phyloP scores from a whole-genome alignment of 164 flowering plant species.

The Nelumbo lutea region DNA sequence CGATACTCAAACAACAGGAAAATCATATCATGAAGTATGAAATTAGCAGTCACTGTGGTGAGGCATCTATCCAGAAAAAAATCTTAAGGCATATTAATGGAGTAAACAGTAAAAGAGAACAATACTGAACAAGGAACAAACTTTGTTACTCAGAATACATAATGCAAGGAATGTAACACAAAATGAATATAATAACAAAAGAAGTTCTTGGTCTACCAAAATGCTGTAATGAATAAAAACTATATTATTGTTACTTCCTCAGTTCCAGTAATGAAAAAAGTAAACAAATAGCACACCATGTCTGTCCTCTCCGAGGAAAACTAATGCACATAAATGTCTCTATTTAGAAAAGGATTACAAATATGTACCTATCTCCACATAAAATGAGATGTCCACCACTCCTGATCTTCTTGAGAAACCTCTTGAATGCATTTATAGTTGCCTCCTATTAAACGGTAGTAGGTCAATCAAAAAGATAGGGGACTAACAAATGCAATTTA shows the following conservation, averaged over 20 bases:
- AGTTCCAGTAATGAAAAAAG: too few species aligned
- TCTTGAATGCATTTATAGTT: conserved; percentile 25
- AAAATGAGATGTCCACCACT: conserved; percentile 37
- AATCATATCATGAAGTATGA: not conserved
- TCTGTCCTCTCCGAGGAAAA: not conserved
- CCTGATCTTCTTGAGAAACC: conserved; percentile 34
- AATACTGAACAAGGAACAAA: too few species aligned
- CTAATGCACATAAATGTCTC: not conserved
- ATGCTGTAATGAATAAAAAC: too few species aligned
- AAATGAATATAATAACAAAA: too few species aligned
- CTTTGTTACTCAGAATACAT: too few species aligned
- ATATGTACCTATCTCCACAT: conserved; percentile 42
- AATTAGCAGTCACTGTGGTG: not conserved
- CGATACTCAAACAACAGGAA: not conserved
- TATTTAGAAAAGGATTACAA: not conserved
- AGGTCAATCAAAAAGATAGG: not conserved
- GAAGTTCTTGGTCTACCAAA: too few species aligned
- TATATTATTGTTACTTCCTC: too few species aligned
- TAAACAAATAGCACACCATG: not conserved
- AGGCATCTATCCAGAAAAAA: not conserved
- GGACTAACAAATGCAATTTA: not conserved
- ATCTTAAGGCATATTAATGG: too few species aligned
- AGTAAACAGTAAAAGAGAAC: too few species aligned
- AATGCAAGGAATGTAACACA: too few species aligned
- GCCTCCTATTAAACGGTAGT: conserved; percentile 26